Evolutionary conservation across 257 asterid species (phyloP), one percentile per base, ranked within the genome.

Genomic region (Primulina eburnea): DNA sequence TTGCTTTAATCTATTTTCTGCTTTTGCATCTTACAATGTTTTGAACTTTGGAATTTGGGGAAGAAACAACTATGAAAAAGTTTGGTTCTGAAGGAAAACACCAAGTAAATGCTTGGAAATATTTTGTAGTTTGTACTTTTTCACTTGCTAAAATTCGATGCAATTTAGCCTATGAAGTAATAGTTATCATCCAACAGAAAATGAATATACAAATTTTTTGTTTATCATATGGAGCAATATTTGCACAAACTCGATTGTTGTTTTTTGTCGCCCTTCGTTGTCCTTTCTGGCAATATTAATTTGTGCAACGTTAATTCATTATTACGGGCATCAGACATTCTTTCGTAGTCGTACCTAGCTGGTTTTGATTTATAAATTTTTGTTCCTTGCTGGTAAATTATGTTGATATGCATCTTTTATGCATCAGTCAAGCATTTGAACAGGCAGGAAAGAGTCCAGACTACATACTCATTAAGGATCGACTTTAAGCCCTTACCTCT

Each of bases 391-490:
- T 62, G 71, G 38, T 60, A 37, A 64, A 26, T 4, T 65, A 65
- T 37, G 73, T 69, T 77, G 62, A 55, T 76, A 71, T 68, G 74
- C 50, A 40, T 58, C 66, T 69, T 33, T 58, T 38, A 61, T 58
- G 66, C 81, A 68, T 71, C 81, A 91, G 97, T 76, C 96, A 79
- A 81, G 96, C 96, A 68, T 91, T 94, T 78, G 90, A 87, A 14
- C 97, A 83, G 79, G 97, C 99, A 70, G 97, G 97, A 69, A 85
- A 74, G 79, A 88, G 78, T 67, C 88, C 83, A 29, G 83, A 89
- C 73, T 73, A 79, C 76, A 73, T 85, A 71, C 91, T 28, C 30
- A 28, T 28, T 2, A 28, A 28, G 30, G 30, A 28, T 28, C 4
- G 30, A 3, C 30, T 28, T 28, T 28, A 28, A 28, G 30, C 30